Base-by-base conservation (phyloP, 805 yeast genomes). In the Wickerhamiella shivajii region DNA sequence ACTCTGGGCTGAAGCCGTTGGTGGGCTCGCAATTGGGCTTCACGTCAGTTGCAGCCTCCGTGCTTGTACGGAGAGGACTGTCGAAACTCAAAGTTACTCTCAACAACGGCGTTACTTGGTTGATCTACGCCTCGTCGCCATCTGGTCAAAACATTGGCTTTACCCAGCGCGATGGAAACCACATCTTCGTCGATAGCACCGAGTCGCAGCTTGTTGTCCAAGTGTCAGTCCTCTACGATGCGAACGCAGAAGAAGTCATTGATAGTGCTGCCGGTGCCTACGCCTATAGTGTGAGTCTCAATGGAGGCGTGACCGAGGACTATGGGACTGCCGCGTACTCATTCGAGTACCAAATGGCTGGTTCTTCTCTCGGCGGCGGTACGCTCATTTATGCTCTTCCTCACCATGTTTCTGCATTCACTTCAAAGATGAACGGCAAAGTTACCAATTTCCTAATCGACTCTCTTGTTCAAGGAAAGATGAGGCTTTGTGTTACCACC, bases 221-320 rank as follows among this genome's bases (percentile, higher is more conserved):
- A 25, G 44, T 44, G 11, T 42, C 49, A 24, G 60, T 69, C 6
- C 63, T 71, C 18, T 49, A 47, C 6, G 51, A 45, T n/a, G 17
- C 33, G 8, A 40, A 44, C 7, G 49, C 53, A 20, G 68, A 65
- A 18, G 49, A 55, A 2, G 41, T 39, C 39, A 71, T 73, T 46
- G 85, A 76, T 49, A 47, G 59, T 29, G 71, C 77, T 14, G 85
- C 90, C 23, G 92, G 92, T 23, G 57, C 64, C 43, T 79, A 75
- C 45, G 71, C 67, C 5, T 64, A 66, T 4, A 63, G 60, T 23
- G 74, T 71, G 12, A 38, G 50, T 3, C 50, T 74, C 15, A 45
- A 47, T 10, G 80, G 79, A 34, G 50, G 63, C 16, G 60, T 60
- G 3, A 46, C 65, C 14, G 56, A 59, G 17, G 46, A 56, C 6